Conservation (phyloP, 176 grass and related monocot genomes). For the Pharus latifolius region DNA sequence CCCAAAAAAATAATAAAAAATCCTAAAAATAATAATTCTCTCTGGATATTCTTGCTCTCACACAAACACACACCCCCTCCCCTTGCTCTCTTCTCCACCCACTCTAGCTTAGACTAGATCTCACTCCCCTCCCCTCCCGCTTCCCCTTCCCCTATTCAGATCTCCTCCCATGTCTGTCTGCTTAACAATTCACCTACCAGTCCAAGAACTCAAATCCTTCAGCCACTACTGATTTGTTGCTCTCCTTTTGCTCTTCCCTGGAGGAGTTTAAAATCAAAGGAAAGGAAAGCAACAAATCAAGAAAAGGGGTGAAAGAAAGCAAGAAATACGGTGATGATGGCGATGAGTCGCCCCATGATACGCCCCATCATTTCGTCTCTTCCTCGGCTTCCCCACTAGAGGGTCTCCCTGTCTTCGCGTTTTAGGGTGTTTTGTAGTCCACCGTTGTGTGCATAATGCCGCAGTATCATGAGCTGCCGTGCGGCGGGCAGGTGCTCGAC, state of each 20-base stretch:
- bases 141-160: neutral
- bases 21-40: conserved; percentile 14
- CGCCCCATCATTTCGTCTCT: conserved; percentile 33
- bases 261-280: conserved; percentile 16
- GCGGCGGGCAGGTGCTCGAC: conserved; percentile 87
- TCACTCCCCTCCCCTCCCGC: neutral
- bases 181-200: conserved; percentile 7
- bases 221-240: conserved; percentile 3
- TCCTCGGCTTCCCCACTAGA: neutral
- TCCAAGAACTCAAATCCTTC: conserved; percentile 3
- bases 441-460: conserved; percentile 42
- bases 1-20: neutral
- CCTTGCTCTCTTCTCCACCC: conserved; percentile 17
- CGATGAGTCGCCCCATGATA: conserved; percentile 50
- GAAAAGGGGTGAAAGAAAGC: conserved; percentile 35
- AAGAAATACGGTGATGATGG: conserved; percentile 26
- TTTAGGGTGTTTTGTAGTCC: neutral
- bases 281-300: conserved; percentile 38
- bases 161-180: conserved; percentile 23
- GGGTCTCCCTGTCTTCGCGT: neutral
- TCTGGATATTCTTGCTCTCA: conserved; percentile 28
- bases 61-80: neutral
- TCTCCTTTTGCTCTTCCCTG: conserved; percentile 3
- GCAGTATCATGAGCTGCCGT: conserved; percentile 69
- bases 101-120: conserved; percentile 35